Evolutionary conservation across 768 basidiomycete species (phyloP).

Genomic region (Daedaleopsis sinensis): DNA sequence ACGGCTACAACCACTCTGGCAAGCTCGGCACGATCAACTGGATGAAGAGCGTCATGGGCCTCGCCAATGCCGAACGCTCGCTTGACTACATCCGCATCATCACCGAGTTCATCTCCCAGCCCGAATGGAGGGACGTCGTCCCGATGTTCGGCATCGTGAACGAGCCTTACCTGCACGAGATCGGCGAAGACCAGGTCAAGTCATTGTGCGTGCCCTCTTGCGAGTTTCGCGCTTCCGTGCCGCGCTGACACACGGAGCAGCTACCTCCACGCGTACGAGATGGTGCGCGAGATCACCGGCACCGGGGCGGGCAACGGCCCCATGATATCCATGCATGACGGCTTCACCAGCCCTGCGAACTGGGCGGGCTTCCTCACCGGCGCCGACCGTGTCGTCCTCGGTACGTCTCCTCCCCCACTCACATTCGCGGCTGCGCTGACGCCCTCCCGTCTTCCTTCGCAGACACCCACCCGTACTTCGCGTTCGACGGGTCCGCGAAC

Average conservation of each 20-base stretch:
- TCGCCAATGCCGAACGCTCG: conserved; percentile 83
- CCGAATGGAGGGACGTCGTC: conserved; percentile 65
- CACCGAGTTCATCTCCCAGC: conserved; percentile 81
- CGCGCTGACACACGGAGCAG: conserved; percentile 35
- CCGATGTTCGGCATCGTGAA: conserved; percentile 67
- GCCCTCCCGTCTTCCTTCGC: not conserved
- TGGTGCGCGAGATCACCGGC: conserved; percentile 75
- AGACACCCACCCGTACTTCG: conserved; percentile 50
- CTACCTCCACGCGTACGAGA: conserved; percentile 59
- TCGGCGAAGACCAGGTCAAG: conserved; percentile 56
- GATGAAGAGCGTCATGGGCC: conserved; percentile 74
- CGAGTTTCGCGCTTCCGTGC: not conserved
- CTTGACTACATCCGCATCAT: conserved; percentile 76
- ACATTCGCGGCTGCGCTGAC: not conserved
- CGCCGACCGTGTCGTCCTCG: conserved; percentile 47
- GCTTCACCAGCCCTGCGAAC: conserved; percentile 50
- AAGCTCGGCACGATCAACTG: conserved; percentile 63
- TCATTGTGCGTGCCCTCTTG: conserved; percentile 51
- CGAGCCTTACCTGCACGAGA: conserved; percentile 54
- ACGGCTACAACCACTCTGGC: conserved; percentile 68
- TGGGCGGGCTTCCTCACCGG: conserved; percentile 44
- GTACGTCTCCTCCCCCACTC: conserved; percentile 29
- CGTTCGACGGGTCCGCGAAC: conserved; percentile 36
- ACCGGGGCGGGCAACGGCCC: conserved; percentile 64
- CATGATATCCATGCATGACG: conserved; percentile 55